A percentile compares a stretch with the other conserved stretches of the same genome.
Evolutionary conservation across 306 rosid genomes (phyloP).

Genomic region (Sindora glabra): DNA sequence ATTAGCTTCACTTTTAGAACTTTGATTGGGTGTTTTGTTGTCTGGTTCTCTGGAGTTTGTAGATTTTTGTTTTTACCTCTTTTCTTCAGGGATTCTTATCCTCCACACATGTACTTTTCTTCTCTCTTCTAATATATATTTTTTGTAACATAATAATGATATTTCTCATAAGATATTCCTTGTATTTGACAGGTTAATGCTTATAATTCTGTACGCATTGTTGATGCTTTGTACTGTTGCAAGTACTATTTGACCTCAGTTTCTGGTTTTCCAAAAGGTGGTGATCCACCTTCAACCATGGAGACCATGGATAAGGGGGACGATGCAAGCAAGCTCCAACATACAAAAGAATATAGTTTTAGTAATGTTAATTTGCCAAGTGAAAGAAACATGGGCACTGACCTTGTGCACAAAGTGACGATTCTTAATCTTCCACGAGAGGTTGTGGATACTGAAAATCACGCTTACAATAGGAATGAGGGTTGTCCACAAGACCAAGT

Average conservation of each 20-base stretch:
- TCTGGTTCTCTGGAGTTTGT: no score
- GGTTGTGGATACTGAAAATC: conserved; percentile 28
- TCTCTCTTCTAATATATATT: no score
- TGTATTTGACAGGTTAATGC: conserved; percentile 65
- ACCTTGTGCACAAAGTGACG: conserved; percentile 67
- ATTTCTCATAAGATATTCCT: neutral
- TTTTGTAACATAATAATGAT: no score
- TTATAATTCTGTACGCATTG: conserved; percentile 57
- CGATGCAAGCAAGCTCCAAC: conserved; percentile 12
- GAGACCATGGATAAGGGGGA: conserved; percentile 22
- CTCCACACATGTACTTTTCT: no score
- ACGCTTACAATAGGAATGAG: conserved; percentile 24
- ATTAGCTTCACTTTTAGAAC: neutral
- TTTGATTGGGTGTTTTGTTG: no score
- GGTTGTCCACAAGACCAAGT: conserved; percentile 18
- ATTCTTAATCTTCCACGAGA: conserved; percentile 64
- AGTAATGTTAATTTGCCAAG: conserved; percentile 20
- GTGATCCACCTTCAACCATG: conserved; percentile 34
- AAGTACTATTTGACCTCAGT: conserved; percentile 66
- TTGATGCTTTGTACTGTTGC: conserved; percentile 61
- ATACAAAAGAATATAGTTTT: conserved; percentile 9
- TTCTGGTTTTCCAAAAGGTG: conserved; percentile 26
- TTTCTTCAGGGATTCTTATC: no score
- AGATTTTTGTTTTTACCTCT: no score
- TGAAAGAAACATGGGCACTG: conserved; percentile 23